Conservation (phyloP, 2,329 filamentous ascomycete species). For the Fusarium buxicola region DNA sequence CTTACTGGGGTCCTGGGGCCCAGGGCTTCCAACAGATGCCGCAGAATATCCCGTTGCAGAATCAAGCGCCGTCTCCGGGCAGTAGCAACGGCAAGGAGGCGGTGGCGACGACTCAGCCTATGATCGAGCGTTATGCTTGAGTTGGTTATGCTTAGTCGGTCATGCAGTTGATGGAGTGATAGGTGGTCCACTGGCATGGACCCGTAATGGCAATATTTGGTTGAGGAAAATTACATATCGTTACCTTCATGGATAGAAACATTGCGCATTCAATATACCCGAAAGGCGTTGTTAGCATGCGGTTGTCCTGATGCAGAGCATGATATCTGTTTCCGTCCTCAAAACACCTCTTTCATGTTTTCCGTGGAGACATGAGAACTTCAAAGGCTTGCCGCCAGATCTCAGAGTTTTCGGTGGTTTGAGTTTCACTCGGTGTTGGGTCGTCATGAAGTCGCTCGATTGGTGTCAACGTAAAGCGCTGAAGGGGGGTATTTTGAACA, state of each 20-base stretch:
- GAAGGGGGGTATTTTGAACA: too few species aligned
- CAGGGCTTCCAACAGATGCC: conserved; percentile 50
- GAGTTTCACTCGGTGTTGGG: too few species aligned
- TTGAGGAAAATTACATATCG: background rate
- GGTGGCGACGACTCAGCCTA: conserved; percentile 5
- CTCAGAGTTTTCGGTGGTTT: too few species aligned
- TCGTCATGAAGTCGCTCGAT: too few species aligned
- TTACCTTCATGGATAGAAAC: background rate
- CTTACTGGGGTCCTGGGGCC: conserved; percentile 46
- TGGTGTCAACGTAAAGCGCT: too few species aligned
- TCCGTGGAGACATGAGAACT: too few species aligned
- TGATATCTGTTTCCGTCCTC: too few species aligned
- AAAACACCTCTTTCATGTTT: too few species aligned
- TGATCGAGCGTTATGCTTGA: conserved; percentile 26
- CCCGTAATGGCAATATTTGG: background rate
- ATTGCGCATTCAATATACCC: background rate
- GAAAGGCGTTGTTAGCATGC: background rate
- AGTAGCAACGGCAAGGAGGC: conserved; percentile 27
- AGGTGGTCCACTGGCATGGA: background rate
- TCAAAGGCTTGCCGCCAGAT: too few species aligned
- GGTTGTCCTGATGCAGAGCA: too few species aligned
- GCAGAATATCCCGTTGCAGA: conserved; percentile 40
- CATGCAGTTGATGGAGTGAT: background rate
- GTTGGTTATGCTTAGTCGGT: too few species aligned
- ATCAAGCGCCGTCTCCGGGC: conserved; percentile 9